These are phyloP conservation scores for Cystobasidiaceae sp. DNA, from an alignment of 1,284 basidiomycete species.

Conservation along the genomic window DNA sequence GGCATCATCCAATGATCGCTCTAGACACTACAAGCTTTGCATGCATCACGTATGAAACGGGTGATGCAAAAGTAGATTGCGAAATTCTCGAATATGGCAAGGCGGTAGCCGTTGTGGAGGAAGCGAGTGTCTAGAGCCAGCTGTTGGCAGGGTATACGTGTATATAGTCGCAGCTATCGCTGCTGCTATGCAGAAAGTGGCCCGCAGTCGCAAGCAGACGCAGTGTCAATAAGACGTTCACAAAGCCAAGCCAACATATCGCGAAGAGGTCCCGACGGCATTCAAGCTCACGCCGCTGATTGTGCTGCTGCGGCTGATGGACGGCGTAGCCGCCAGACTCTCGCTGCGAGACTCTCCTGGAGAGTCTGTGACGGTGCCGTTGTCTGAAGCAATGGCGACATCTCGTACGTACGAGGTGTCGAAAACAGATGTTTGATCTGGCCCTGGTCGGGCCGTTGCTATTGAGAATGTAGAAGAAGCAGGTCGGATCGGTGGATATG, in stretches of 20 bases:
- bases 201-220: not conserved
- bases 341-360: not conserved
- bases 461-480: not conserved
- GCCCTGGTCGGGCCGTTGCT: not conserved
- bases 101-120: slow-evolving; percentile 37
- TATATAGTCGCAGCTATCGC: too few relatives aligned
- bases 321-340: not conserved
- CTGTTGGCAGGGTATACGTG: too few relatives aligned
- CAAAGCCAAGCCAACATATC: not conserved
- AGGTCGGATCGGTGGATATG: not conserved
- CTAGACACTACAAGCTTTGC: slow-evolving; percentile 43
- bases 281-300: not conserved
- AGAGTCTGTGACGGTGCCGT: not conserved
- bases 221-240: not conserved
- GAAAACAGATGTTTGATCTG: too few relatives aligned
- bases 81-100: slow-evolving; percentile 61
- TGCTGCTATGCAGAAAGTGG: too few relatives aligned
- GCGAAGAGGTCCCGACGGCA: not conserved
- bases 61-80: slow-evolving; percentile 56
- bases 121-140: not conserved
- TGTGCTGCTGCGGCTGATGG: not conserved
- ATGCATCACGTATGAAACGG: slow-evolving; percentile 44
- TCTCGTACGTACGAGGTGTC: too few relatives aligned
- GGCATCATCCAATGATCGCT: slow-evolving; percentile 59
- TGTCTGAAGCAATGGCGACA: not conserved